A percentile compares a stretch with the other conserved stretches of the same genome.
Evolutionary conservation across 106 monocot genomes (phyloP).

Genomic region (Apostasia shenzhenica): DNA sequence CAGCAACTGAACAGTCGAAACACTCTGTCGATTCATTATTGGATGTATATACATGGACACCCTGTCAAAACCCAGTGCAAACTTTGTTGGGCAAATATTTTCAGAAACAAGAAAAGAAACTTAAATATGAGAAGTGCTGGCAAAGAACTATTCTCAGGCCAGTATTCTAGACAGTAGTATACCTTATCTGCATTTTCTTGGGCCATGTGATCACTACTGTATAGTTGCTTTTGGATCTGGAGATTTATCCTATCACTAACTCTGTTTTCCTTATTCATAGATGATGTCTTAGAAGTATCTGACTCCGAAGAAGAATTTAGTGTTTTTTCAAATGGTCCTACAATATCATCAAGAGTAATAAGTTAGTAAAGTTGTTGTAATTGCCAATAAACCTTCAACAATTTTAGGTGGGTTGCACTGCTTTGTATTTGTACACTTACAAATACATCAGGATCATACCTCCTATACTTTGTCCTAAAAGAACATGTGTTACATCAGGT

Average conservation of each 20-base stretch:
- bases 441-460: slow-evolving; percentile 15
- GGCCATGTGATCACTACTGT: slow-evolving; percentile 6
- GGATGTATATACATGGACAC: slow-evolving; percentile 13
- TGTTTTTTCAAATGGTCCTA: slow-evolving; percentile 17
- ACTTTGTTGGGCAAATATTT: background rate
- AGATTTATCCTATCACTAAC: slow-evolving; percentile 3
- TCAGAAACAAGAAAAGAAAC: background rate
- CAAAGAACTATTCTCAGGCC: background rate
- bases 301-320: slow-evolving; percentile 11
- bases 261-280: slow-evolving; percentile 13
- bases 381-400: background rate
- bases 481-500: slow-evolving; percentile 11
- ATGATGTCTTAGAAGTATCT: slow-evolving; percentile 4
- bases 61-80: background rate
- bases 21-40: slow-evolving; percentile 13
- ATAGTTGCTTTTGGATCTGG: slow-evolving; percentile 8
- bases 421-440: background rate
- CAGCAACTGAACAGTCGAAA: slow-evolving; percentile 17
- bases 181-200: slow-evolving; percentile 20
- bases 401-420: background rate
- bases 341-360: slow-evolving; percentile 15
- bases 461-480: slow-evolving; percentile 7
- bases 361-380: background rate
- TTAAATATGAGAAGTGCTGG: background rate
- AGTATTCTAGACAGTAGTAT: slow-evolving; percentile 3